phyloP scores from a whole-genome alignment of 331 rosid species.

The Rosa hybrid region DNA sequence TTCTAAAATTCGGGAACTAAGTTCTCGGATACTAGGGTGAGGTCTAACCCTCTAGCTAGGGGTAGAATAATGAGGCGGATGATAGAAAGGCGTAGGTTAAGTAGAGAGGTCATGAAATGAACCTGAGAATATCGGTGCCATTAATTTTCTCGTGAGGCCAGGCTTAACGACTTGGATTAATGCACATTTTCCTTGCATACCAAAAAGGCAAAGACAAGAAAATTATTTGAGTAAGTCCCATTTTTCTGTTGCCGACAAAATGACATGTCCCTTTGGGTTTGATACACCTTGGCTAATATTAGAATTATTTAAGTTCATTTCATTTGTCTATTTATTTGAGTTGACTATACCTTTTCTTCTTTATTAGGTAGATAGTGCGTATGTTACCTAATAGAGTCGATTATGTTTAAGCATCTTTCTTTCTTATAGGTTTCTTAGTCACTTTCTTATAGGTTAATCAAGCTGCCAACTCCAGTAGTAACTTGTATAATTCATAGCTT shows the following conservation, averaged over 20 bases:
- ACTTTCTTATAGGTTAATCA: background rate
- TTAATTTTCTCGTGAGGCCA: background rate
- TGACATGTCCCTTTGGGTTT: background rate
- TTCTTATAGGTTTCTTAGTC: background rate
- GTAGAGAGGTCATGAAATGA: constrained; percentile 12
- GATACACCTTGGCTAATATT: background rate
- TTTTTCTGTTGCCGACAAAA: background rate
- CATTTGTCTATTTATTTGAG: background rate
- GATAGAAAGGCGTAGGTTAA: background rate
- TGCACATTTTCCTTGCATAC: background rate
- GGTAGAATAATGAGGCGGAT: background rate
- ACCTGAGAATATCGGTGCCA: background rate
- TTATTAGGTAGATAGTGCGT: background rate
- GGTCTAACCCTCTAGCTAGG: background rate
- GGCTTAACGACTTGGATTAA: background rate
- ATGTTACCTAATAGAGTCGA: background rate
- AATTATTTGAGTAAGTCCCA: background rate
- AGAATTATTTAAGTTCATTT: background rate
- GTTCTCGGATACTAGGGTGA: constrained; percentile 7
- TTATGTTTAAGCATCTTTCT: background rate
- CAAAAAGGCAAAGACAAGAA: background rate
- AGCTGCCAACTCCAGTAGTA: background rate
- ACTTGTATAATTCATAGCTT: background rate
- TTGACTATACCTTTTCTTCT: background rate
- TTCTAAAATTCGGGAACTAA: background rate